phyloP scores from a whole-genome alignment of 148 eudicot species.

The Linanthus parryae region DNA sequence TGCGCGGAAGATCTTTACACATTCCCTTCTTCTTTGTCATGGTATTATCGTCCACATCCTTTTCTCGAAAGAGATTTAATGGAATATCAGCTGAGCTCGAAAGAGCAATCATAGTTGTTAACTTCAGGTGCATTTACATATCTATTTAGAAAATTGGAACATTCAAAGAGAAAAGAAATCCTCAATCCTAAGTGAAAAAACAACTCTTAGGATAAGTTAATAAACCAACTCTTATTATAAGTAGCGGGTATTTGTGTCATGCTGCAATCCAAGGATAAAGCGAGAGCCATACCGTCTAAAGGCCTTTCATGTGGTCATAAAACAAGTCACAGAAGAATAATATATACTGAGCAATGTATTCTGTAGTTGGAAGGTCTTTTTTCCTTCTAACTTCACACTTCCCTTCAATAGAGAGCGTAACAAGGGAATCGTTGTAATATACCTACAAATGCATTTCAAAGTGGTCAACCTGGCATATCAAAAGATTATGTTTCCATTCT shows the following conservation, averaged over 20 bases:
- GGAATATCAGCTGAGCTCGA: slow-evolving; percentile 62
- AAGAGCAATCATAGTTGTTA: no score
- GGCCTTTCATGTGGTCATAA: slow-evolving; percentile 74
- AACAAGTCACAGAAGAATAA: slow-evolving; percentile 86
- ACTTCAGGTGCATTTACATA: no score
- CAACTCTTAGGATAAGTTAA: no score
- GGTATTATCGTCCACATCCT: slow-evolving; percentile 26
- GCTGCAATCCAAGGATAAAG: no score
- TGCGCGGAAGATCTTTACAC: slow-evolving; percentile 21
- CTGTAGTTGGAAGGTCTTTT: slow-evolving; percentile 47
- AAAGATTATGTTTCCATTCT: no score
- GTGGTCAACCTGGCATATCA: no score
- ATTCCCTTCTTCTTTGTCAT: slow-evolving; percentile 26
- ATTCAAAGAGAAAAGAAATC: no score
- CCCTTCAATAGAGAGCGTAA: slow-evolving; percentile 49
- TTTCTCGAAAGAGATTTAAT: slow-evolving; percentile 37
- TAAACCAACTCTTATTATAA: no score
- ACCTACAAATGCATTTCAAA: no score
- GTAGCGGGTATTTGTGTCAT: no score
- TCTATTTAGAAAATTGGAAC: no score
- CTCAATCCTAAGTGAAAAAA: no score
- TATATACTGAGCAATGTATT: slow-evolving; percentile 57
- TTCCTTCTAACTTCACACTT: slow-evolving; percentile 79
- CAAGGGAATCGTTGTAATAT: slow-evolving; percentile 72
- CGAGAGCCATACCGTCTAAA: slow-evolving; percentile 87